phyloP scores from a whole-genome alignment of 176 grass and related monocot species.

The Dendrocalamus sinicus region DNA sequence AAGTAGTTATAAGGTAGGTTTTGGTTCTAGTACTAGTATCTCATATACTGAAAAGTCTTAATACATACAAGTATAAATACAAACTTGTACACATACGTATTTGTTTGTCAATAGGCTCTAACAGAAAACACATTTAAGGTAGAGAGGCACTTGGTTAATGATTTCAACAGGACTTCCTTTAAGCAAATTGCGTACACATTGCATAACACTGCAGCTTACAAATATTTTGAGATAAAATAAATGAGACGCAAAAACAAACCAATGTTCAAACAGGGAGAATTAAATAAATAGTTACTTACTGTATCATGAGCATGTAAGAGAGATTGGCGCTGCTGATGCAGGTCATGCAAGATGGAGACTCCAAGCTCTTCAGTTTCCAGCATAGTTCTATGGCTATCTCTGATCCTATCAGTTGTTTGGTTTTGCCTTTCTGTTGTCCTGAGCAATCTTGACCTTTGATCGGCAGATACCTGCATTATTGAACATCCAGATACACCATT shows the following conservation, averaged over 20 bases:
- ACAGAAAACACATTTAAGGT: conserved; percentile 6
- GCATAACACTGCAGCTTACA: not conserved
- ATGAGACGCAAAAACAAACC: not conserved
- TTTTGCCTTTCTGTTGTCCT: conserved; percentile 72
- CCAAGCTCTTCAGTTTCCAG: conserved; percentile 95
- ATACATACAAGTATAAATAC: not conserved
- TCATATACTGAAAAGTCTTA: conserved; percentile 10
- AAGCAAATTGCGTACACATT: conserved; percentile 2
- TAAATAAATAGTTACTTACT: conserved; percentile 53
- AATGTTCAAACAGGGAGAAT: conserved; percentile 24
- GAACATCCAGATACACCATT: conserved; percentile 26
- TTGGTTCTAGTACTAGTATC: not conserved
- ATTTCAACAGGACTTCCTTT: conserved; percentile 25
- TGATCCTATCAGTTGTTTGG: conserved; percentile 71
- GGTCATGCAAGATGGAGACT: conserved; percentile 87
- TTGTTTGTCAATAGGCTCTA: not conserved
- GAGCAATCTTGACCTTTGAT: conserved; percentile 85
- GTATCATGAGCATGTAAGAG: conserved; percentile 77
- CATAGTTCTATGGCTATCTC: conserved; percentile 78
- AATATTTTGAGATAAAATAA: conserved; percentile 21
- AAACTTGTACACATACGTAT: conserved; percentile 11
- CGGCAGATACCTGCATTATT: conserved; percentile 59
- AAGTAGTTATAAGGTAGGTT: not conserved
- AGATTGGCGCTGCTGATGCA: conserved; percentile 84
- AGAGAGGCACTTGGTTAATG: not conserved